Evolutionary conservation across 106 monocot species (phyloP).

Genomic region (Allium fistulosum): DNA sequence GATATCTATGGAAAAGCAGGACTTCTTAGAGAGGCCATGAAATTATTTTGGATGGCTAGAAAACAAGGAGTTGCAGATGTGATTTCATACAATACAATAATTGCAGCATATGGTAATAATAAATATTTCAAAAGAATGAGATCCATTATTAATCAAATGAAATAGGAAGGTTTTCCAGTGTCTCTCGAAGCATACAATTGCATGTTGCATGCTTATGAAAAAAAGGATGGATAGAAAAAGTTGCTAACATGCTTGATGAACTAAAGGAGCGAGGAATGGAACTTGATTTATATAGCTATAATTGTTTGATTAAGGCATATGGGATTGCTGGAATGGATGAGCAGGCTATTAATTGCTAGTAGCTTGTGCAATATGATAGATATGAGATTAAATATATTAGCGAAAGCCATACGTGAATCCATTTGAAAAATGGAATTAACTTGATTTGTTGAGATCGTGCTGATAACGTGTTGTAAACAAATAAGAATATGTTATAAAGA

Average conservation of each 20-base stretch:
- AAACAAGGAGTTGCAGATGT: conserved; percentile 65
- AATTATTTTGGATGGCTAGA: conserved; percentile 61
- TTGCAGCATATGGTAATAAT: conserved; percentile 57
- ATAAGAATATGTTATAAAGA: no score
- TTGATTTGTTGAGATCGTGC: no score
- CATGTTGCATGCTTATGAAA: conserved; percentile 86
- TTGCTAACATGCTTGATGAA: conserved; percentile 59
- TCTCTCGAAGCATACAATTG: conserved; percentile 91
- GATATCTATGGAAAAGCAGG: conserved; percentile 81
- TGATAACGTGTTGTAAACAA: no score
- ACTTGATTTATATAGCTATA: conserved; percentile 88
- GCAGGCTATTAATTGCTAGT: conserved; percentile 74
- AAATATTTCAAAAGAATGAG: conserved; percentile 62
- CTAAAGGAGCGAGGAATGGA: conserved; percentile 53
- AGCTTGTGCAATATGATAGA: no score
- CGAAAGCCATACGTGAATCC: no score
- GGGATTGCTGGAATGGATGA: conserved; percentile 91
- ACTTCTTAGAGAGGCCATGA: conserved; percentile 56
- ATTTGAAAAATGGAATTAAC: no score
- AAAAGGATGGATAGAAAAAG: conserved; percentile 93
- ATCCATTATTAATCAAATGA: conserved; percentile 52
- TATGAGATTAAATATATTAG: no score
- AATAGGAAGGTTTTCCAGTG: conserved; percentile 41
- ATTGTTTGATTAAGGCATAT: conserved; percentile 89
- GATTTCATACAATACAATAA: conserved; percentile 89